phyloP scores from a whole-genome alignment of 1,284 basidiomycete species.

The Apiotrichum gracile region DNA sequence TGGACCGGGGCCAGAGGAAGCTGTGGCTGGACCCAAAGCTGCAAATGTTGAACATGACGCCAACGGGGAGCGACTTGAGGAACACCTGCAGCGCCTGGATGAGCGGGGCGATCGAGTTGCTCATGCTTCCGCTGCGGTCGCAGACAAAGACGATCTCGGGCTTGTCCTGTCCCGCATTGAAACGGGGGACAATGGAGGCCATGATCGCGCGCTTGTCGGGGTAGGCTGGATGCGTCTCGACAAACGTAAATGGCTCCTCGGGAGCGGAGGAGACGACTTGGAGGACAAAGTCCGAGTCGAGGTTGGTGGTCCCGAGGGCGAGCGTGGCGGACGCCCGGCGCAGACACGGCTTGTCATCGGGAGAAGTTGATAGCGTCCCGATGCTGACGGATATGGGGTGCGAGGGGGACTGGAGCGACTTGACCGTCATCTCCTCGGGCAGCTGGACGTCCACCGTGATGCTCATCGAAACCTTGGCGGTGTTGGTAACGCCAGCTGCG shows the following conservation, averaged over 20 bases:
- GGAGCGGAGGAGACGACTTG: conserved; percentile 14
- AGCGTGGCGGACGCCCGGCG: conserved; percentile 6
- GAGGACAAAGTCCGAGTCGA: conserved; percentile 24
- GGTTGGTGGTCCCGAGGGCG: not conserved
- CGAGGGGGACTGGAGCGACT: conserved; percentile 12
- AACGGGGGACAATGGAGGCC: conserved; percentile 12
- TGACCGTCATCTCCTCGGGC: conserved; percentile 10
- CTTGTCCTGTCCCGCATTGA: not conserved
- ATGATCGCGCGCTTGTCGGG: conserved; percentile 10
- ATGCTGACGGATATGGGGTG: conserved; percentile 14
- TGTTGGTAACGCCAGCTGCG: not conserved
- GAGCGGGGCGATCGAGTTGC: conserved; percentile 14
- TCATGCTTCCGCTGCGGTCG: conserved; percentile 27
- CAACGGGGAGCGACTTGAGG: conserved; percentile 21
- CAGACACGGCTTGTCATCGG: conserved; percentile 1
- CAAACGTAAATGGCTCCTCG: conserved; percentile 20
- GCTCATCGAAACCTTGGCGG: not conserved
- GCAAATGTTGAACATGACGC: conserved; percentile 26
- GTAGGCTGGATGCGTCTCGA: conserved; percentile 15
- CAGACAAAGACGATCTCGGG: conserved; percentile 30
- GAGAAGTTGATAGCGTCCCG: conserved; percentile 8
- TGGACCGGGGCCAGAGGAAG: conserved; percentile 11
- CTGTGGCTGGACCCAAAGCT: conserved; percentile 15
- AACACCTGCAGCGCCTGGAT: conserved; percentile 13
- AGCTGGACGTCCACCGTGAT: conserved; percentile 14